Percentiles rank a stretch among this genome's conserved stretches.
phyloP scores from a whole-genome alignment of 73 alveolate species.

The Effrenium voratum region DNA sequence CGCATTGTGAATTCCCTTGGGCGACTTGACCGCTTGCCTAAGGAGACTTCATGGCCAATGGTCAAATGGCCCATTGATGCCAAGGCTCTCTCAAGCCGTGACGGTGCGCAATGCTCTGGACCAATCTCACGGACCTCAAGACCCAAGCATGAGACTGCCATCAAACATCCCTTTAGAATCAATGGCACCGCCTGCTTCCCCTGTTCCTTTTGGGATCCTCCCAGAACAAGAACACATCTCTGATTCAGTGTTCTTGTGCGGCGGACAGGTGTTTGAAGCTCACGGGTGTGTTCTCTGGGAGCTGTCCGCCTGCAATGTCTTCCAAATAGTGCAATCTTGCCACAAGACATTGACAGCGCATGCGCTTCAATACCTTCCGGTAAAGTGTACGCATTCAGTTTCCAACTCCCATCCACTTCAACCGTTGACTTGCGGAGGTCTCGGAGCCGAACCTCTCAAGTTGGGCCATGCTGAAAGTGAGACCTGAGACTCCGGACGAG shows the following conservation, averaged over 20 bases:
- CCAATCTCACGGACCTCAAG: slow-evolving; percentile 46
- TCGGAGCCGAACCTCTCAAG: neutral
- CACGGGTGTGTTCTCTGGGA: neutral
- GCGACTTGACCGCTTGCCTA: no score
- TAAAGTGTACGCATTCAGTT: neutral
- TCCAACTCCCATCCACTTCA: neutral
- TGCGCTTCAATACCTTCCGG: neutral
- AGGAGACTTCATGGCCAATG: no score
- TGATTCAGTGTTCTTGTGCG: neutral
- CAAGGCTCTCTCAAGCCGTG: slow-evolving; percentile 42
- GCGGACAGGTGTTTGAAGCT: neutral
- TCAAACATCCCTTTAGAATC: neutral
- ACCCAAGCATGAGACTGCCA: neutral
- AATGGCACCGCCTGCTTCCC: neutral
- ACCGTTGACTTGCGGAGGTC: neutral
- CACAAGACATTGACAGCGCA: neutral
- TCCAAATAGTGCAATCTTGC: neutral
- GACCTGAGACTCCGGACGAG: neutral
- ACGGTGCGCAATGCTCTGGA: slow-evolving; percentile 58
- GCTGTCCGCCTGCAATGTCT: neutral
- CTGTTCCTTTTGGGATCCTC: neutral
- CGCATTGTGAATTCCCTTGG: no score
- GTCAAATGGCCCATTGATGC: no score
- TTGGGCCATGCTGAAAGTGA: no score
- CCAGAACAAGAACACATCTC: neutral